Conservation (phyloP, 345 rosid species). For the Turnera subulata region DNA sequence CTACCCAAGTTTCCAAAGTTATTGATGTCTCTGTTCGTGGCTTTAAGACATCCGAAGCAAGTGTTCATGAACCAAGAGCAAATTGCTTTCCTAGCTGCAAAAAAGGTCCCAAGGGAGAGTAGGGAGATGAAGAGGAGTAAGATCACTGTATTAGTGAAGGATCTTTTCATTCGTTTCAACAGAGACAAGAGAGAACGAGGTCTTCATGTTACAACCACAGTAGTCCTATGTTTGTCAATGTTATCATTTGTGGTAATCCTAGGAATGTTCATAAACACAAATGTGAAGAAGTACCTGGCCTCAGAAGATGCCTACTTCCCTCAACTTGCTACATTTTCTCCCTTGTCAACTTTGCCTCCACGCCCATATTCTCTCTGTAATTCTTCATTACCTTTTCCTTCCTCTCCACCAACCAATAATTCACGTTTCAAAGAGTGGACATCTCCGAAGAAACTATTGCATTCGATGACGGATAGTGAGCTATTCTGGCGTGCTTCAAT, state of each 20-base stretch:
- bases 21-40: no score
- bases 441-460: slow-evolving; percentile 14
- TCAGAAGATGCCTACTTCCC: slow-evolving; percentile 14
- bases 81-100: background rate
- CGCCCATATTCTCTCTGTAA: slow-evolving; percentile 5
- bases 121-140: slow-evolving; percentile 15
- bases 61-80: background rate
- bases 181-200: no score
- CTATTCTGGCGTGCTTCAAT: slow-evolving; percentile 25
- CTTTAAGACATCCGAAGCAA: no score
- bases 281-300: slow-evolving; percentile 15
- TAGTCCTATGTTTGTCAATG: slow-evolving; percentile 20
- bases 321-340: background rate
- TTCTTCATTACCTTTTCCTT: slow-evolving; percentile 11
- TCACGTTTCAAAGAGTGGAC: background rate
- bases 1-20: no score
- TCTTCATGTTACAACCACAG: slow-evolving; percentile 7
- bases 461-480: slow-evolving; percentile 39
- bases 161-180: no score
- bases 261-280: slow-evolving; percentile 16
- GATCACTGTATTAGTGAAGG: slow-evolving; percentile 14
- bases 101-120: no score
- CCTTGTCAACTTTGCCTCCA: background rate
- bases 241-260: slow-evolving; percentile 17
- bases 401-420: background rate